A percentile compares a stretch with the other conserved stretches of the same genome.
phyloP scores from a whole-genome alignment of 2,329 filamentous ascomycete species.

The Cercospora sp. region DNA sequence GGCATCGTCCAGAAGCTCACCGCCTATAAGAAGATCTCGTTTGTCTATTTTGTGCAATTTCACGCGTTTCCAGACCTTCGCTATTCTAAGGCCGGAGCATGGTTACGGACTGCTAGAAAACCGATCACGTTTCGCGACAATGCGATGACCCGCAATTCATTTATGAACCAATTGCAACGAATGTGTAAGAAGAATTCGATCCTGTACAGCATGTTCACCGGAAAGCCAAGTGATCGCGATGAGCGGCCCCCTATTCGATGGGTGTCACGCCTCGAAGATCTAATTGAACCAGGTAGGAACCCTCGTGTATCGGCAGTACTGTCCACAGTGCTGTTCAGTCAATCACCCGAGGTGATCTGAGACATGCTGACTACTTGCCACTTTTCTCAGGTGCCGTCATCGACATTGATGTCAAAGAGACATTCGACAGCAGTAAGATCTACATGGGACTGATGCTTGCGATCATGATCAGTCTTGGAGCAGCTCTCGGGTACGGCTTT shows the following conservation, averaged over 20 bases:
- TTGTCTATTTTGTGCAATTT: conserved; percentile 27
- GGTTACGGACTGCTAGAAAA: conserved; percentile 16
- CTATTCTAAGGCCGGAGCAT: neutral
- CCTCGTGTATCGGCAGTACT: neutral
- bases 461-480: conserved; percentile 20
- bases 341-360: neutral
- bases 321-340: neutral
- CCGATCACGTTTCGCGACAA: conserved; percentile 18
- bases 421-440: conserved; percentile 25
- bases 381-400: conserved; percentile 21
- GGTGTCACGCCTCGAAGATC: conserved; percentile 16
- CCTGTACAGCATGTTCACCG: conserved; percentile 11
- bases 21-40: conserved; percentile 23
- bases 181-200: conserved; percentile 13
- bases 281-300: conserved; percentile 17
- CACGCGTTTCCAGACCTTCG: conserved; percentile 15
- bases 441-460: conserved; percentile 25
- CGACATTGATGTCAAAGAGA: conserved; percentile 27
- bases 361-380: neutral
- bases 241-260: conserved; percentile 11
- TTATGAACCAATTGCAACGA: conserved; percentile 22
- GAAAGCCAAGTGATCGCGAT: neutral
- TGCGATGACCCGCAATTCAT: conserved; percentile 19
- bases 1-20: conserved; percentile 25
- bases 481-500: conserved; percentile 25